Base-by-base conservation (phyloP, 192 early-diverging fungal genomes). In the Coemansia sp. region DNA sequence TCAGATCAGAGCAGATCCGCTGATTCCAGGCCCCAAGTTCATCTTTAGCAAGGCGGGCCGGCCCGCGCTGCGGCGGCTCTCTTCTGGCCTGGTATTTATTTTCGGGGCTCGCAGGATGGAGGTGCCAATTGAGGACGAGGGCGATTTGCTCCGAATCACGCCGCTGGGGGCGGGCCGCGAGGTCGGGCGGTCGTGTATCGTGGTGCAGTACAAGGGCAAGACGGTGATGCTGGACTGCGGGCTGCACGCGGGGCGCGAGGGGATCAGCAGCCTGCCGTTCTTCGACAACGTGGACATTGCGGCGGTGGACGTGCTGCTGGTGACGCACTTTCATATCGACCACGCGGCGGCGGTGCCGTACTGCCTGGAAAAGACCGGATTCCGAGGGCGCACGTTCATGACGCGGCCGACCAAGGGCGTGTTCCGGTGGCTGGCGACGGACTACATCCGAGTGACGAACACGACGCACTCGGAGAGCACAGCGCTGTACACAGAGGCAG, bases 331-430 rank as follows among this genome's bases (percentile, higher is more conserved):
- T 45, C 96, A 99, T 63, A 79, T 95, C 38, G 96, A 99, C 68
- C 96, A 99, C 62, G 93, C 92, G 5, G 95, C 91, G 14, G 87
- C 88, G 12, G 80, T 99, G 4, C 96, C 96, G 40, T 97, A 96
- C 61, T 90, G 95, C 47, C 85, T 94, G 73, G 91, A 97, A 75
- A 94, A 89, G 84, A 99, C 96, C 17, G 82, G 85, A 11, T 99
- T 99, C 71, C 86, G 87, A 49, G 96, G 96, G 20, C 84, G 91
- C 28, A 88, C 94, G 4, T 99, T 94, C 64, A 99, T 99, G 96
- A 99, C 96, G 5, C 94, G 97, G 64, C 93, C 96, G 12, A 99
- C 96, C 33, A 93, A 92, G 71, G 94, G 94, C 28, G 94, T 99
- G 49, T 97, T 88, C 73, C 88, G 89, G 48, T 99, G 96, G 96